Base-by-base conservation (phyloP, 1,284 basidiomycete species). In the Entoloma clypeatum region DNA sequence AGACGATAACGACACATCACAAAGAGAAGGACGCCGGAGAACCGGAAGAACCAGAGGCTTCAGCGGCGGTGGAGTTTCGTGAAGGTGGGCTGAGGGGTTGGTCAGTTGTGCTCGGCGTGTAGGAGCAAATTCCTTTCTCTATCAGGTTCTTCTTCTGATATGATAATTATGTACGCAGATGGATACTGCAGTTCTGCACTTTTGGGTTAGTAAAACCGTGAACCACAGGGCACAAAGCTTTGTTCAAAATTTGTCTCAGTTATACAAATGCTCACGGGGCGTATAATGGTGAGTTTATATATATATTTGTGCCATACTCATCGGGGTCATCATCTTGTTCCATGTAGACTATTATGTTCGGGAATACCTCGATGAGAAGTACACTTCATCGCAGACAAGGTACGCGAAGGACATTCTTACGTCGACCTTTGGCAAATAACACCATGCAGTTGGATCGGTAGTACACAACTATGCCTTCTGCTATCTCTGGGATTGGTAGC, bases 241-340 rank as follows among this genome's bases (percentile, higher is more conserved):
- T 7, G 28, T 41, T 11, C 29, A 27, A 19, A 19, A 9, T 18
- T 24, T 10, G n/a, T n/a, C n/a, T n/a, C 38, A 68, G 65, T 7
- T 68, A 69, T 42, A 64, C 61, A 3, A 66, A 66, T 46, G 59
- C 64, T 1, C 65, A 63, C 50, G 67, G 65, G 1, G 64, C 67
- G 17, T 69, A 68, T 45, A 67, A 68, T 38, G 65, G 67, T 65
- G 28, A 23, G 53, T 30, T 40, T 14, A 23, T 9, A 6, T 8
- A 35, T 7, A 6, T 16, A 19, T 10, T 31, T 33, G 11, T 29
- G 7, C 13, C 10, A 14, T 41, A 8, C 2, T 21, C 24, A 21
- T 22, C 37, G 38, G 34, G 33, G 26, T 17, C 32, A 30, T 30
- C 17, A n/a, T 23, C 7, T 17, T 19, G n/a, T n/a, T n/a, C n/a